phyloP scores from a whole-genome alignment of 352 stramenopile genomes.

The Peronospora tabacina region DNA sequence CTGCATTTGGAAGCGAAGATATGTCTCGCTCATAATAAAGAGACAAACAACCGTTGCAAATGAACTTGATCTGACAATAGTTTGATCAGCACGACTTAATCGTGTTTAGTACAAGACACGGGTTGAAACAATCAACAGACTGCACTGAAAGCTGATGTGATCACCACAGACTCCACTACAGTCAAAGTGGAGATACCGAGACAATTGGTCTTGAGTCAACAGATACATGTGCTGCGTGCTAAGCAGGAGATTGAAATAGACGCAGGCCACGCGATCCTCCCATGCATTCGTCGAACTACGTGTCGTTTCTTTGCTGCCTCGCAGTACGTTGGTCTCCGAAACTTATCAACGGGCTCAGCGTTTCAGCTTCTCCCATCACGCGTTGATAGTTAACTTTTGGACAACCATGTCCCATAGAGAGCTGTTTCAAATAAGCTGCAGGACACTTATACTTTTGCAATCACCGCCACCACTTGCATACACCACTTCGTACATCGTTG shows the following conservation, averaged over 20 bases:
- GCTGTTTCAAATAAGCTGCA: neutral
- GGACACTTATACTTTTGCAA: constrained; percentile 10
- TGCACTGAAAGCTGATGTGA: no score
- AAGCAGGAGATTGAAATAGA: neutral
- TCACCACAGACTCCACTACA: no score
- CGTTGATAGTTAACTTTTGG: constrained; percentile 3
- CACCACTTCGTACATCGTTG: neutral
- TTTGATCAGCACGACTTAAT: no score
- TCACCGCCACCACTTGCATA: neutral
- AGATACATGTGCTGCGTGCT: neutral
- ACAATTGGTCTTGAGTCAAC: neutral
- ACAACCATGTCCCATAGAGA: constrained; percentile 12
- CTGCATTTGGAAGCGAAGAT: neutral
- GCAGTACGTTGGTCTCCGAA: constrained; percentile 7
- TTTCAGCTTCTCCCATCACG: constrained; percentile 19
- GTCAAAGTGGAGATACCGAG: no score
- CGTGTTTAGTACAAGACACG: no score
- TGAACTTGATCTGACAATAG: no score
- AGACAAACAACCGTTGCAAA: neutral
- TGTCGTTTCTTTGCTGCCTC: neutral
- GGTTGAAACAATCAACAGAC: no score
- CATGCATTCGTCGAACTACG: neutral
- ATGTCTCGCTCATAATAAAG: neutral
- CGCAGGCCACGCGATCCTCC: neutral
- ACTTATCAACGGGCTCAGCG: constrained; percentile 23